Percentiles rank a stretch among this genome's conserved stretches.
Evolutionary conservation across 2,329 filamentous ascomycete species (phyloP).

Genomic region (Colletotrichum tofieldiae): DNA sequence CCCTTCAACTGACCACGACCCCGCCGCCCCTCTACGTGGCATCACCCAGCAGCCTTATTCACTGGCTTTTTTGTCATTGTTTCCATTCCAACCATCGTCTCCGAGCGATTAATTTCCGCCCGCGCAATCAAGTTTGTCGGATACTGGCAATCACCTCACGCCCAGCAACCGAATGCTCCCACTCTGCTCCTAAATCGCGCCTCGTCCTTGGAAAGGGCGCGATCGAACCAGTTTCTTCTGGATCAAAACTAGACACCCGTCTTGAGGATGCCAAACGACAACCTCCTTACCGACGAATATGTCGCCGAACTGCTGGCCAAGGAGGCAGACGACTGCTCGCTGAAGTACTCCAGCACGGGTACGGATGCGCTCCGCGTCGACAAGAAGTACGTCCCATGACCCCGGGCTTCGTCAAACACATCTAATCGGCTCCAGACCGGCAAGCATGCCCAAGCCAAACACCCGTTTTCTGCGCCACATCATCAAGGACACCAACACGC

Average conservation of each 20-base stretch:
- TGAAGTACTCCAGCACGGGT: slow-evolving; percentile 83
- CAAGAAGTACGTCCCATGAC: slow-evolving; percentile 61
- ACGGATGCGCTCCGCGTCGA: slow-evolving; percentile 73
- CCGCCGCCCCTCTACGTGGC: slow-evolving; percentile 9
- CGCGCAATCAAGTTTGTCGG: not conserved
- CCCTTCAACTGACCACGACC: slow-evolving; percentile 4
- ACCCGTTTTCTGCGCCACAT: slow-evolving; percentile 91
- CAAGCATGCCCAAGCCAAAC: slow-evolving; percentile 87
- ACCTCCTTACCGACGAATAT: slow-evolving; percentile 81
- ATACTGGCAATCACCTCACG: not conserved
- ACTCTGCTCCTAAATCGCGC: not conserved
- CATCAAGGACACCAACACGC: slow-evolving; percentile 87
- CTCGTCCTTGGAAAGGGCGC: slow-evolving; percentile 8
- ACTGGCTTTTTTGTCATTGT: not conserved
- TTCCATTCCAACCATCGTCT: not conserved
- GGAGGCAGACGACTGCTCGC: slow-evolving; percentile 82
- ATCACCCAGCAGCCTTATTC: not conserved
- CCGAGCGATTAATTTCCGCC: not conserved
- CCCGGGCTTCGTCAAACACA: not conserved
- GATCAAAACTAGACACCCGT: not conserved
- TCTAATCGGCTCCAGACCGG: slow-evolving; percentile 63
- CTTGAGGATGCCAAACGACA: slow-evolving; percentile 60
- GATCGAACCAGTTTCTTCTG: not conserved
- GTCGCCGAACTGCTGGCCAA: slow-evolving; percentile 84
- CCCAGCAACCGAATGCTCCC: slow-evolving; percentile 6